Percentiles rank a stretch among this genome's conserved stretches.
phyloP scores from a whole-genome alignment of 306 rosid genomes.

The Castanopsis chinensis region DNA sequence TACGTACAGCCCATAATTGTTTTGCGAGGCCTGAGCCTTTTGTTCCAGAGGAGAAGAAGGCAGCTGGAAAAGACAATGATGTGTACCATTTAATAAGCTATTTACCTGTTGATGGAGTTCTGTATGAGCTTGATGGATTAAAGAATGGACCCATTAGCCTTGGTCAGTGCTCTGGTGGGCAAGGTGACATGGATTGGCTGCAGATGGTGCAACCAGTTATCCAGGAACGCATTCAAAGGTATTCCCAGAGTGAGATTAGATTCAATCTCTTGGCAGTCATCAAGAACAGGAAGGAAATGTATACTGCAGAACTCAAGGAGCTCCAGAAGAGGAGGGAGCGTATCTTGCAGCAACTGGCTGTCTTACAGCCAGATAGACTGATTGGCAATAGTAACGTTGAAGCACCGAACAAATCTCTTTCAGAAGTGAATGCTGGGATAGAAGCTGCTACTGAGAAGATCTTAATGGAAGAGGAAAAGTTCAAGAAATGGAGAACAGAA shows the following conservation, averaged over 20 bases:
- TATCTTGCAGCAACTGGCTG: slow-evolving; percentile 81
- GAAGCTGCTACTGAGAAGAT: slow-evolving; percentile 85
- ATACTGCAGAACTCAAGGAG: slow-evolving; percentile 89
- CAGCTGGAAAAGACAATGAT: slow-evolving; percentile 83
- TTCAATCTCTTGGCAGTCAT: slow-evolving; percentile 90
- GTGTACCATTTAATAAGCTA: slow-evolving; percentile 97
- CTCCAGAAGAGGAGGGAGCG: slow-evolving; percentile 97
- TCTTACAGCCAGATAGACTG: slow-evolving; percentile 59
- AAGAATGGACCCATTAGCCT: slow-evolving; percentile 98
- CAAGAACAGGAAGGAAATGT: slow-evolving; percentile 85
- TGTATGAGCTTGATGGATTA: slow-evolving; percentile 95
- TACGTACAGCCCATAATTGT: slow-evolving; percentile 89
- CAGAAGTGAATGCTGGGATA: slow-evolving; percentile 89
- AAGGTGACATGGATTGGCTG: slow-evolving; percentile 88
- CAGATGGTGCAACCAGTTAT: slow-evolving; percentile 86
- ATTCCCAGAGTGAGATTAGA: slow-evolving; percentile 81
- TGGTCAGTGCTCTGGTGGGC: slow-evolving; percentile 86
- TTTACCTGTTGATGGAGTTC: slow-evolving; percentile 83
- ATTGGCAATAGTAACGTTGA: slow-evolving; percentile 59
- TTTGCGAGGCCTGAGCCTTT: slow-evolving; percentile 98
- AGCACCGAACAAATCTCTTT: slow-evolving; percentile 77
- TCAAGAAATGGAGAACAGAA: slow-evolving; percentile 91
- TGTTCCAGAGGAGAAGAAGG: slow-evolving; percentile 86
- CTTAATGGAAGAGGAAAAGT: slow-evolving; percentile 91
- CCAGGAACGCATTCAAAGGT: slow-evolving; percentile 93